These are phyloP conservation scores for Rutstroemia sp. DNA, from an alignment of 2,329 filamentous ascomycete genomes.

Conservation along the genomic window DNA sequence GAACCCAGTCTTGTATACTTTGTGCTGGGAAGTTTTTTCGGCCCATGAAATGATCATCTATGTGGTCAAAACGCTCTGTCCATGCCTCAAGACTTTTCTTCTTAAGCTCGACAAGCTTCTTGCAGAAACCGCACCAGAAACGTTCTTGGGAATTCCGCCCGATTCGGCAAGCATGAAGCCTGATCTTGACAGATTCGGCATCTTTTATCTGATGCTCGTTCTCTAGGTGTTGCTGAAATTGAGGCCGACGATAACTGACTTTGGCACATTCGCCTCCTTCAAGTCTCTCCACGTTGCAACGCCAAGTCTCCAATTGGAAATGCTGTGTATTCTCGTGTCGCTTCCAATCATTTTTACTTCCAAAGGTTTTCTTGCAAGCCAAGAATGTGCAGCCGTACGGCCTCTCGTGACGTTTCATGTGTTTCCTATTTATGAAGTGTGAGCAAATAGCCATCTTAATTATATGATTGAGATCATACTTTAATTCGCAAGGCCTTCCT, in stretches of 20 bases:
- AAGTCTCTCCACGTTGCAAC: constrained; percentile 45
- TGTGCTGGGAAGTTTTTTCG: constrained; percentile 33
- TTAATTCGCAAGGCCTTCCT: constrained; percentile 47
- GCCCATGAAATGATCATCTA: constrained; percentile 63
- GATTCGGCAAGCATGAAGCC: constrained; percentile 48
- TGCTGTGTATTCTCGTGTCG: constrained; percentile 81
- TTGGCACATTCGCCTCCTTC: constrained; percentile 43
- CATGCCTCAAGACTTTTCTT: constrained; percentile 46
- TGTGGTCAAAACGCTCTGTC: constrained; percentile 63
- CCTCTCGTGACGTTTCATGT: constrained; percentile 70
- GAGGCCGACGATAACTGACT: constrained; percentile 49
- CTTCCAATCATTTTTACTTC: constrained; percentile 94
- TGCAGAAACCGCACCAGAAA: constrained; percentile 89
- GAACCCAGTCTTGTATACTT: constrained; percentile 49
- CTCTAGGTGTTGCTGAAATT: constrained; percentile 55
- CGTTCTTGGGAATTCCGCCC: constrained; percentile 55
- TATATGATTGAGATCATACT: constrained; percentile 34
- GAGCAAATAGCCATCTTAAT: constrained; percentile 4
- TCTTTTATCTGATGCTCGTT: constrained; percentile 28
- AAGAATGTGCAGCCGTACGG: constrained; percentile 77
- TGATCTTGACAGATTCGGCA: constrained; percentile 30
- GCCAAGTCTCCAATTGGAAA: constrained; percentile 63
- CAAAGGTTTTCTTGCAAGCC: constrained; percentile 65
- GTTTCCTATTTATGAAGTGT: constrained; percentile 53
- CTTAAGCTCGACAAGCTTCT: constrained; percentile 40